A percentile compares a stretch with the other conserved stretches of the same genome.
These are phyloP conservation scores for Hebeloma cylindrosporum DNA, from an alignment of 768 basidiomycete species.

Conservation along the genomic window DNA sequence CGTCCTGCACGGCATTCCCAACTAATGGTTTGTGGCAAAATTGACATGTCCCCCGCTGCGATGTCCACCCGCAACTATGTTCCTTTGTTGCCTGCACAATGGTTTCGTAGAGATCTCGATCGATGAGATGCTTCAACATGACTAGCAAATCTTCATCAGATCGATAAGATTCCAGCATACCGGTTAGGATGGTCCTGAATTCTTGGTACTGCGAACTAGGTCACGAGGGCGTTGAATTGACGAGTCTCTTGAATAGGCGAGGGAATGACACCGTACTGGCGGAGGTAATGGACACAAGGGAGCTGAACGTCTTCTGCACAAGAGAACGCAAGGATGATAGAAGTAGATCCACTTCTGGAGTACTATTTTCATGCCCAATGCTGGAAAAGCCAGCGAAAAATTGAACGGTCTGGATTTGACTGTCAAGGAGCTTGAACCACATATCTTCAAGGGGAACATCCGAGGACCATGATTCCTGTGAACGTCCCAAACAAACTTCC, in stretches of 20 bases:
- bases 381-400: slow-evolving; percentile 42
- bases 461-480: slow-evolving; percentile 40
- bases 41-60: slow-evolving; percentile 48
- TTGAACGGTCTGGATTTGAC: slow-evolving; percentile 81
- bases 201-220: slow-evolving; percentile 79
- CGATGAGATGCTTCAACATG: slow-evolving; percentile 80
- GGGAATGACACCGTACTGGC: slow-evolving; percentile 86
- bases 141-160: slow-evolving; percentile 87
- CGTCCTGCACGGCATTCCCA: background rate
- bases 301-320: slow-evolving; percentile 81
- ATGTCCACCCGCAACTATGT: slow-evolving; percentile 62
- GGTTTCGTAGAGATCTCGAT: slow-evolving; percentile 78
- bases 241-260: slow-evolving; percentile 86
- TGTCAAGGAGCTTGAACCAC: slow-evolving; percentile 85
- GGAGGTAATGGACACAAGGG: slow-evolving; percentile 82
- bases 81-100: slow-evolving; percentile 60
- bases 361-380: slow-evolving; percentile 8
- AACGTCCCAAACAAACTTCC: slow-evolving; percentile 69
- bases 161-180: slow-evolving; percentile 95
- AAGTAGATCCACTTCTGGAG: slow-evolving; percentile 24
- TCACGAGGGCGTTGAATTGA: slow-evolving; percentile 65
- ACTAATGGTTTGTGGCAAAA: slow-evolving; percentile 51
- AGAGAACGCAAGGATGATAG: slow-evolving; percentile 64
- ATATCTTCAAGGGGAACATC: slow-evolving; percentile 70
- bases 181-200: slow-evolving; percentile 85